Conservation (phyloP, 169 alveolate species). For the Cryptosporidium ryanae region DNA sequence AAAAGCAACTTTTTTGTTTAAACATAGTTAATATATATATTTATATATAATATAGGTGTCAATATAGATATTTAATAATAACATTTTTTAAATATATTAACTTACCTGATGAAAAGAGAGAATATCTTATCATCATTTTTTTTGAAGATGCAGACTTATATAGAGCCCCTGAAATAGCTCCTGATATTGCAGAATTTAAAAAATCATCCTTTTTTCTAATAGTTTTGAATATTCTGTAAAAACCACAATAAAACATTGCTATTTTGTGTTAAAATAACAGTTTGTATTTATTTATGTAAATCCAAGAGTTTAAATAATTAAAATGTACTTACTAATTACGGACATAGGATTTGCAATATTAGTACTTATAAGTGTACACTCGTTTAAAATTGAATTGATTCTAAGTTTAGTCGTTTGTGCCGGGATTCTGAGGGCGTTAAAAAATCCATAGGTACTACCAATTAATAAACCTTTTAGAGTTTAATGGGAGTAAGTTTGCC, state of each 20-base stretch:
- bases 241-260: slow-evolving; percentile 85
- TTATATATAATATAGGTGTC: neutral
- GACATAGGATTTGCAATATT: slow-evolving; percentile 85
- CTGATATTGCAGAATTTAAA: slow-evolving; percentile 82
- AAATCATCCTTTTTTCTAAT: slow-evolving; percentile 80
- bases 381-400: slow-evolving; percentile 85
- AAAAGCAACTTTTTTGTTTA: slow-evolving; percentile 29
- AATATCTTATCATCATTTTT: slow-evolving; percentile 37
- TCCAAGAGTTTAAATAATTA: neutral
- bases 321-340: slow-evolving; percentile 75
- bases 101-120: slow-evolving; percentile 59
- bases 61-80: too few species aligned
- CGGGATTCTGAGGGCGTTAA: slow-evolving; percentile 86
- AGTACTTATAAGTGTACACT: slow-evolving; percentile 86
- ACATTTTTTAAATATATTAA: neutral
- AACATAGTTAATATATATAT: neutral
- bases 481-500: neutral
- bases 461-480: slow-evolving; percentile 81
- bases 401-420: slow-evolving; percentile 87
- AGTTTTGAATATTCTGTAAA: slow-evolving; percentile 80
- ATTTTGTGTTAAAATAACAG: neutral
- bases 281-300: too few species aligned
- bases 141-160: slow-evolving; percentile 78
- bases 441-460: slow-evolving; percentile 87
- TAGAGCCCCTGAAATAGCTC: slow-evolving; percentile 87